Base-by-base conservation (phyloP, 192 early-diverging fungal species). In the Jimgerdemannia lactiflua region DNA sequence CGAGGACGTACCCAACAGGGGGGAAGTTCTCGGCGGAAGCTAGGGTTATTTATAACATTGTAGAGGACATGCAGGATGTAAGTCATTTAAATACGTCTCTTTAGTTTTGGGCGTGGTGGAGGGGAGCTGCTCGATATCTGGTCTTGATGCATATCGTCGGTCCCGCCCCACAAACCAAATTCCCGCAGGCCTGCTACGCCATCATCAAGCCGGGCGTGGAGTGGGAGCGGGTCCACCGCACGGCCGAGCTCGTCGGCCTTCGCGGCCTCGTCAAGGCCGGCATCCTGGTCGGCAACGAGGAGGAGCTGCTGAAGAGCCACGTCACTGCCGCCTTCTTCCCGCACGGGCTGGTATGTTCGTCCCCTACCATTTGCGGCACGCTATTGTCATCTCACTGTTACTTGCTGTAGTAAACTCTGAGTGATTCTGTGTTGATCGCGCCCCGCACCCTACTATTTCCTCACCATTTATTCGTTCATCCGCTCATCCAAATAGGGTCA, bases 271-370 rank as follows among this genome's bases (percentile, higher is more conserved):
- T 94, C 39, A 75, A 87, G 42, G 77, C 88, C 39, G 95, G 94
- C 20, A 89, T 98, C 54, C 83, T 97, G 59, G 78, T 85, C 41
- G 95, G 95, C 74, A 83, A 88, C 2, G 85, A 89, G 3, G 79
- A 83, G 7, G 84, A 86, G 10, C 86, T 96, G 9, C 42, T 92
- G 41, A 85, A 84, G 19, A 86, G 92, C 77, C 83, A 91, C 74
- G 87, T 96, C 42, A 87, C 91, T 29, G 93, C 91, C 4, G 84
- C 91, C 76, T 96, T 97, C 78, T 95, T 92, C 87, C 97, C 97
- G 7, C 97, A 98, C 69, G 97, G 97, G 18, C 80, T 95, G 18
- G 78, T 79, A 79, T 71, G 78, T 73, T 64, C 14, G 19, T 65
- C 64, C 19, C 64, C 14, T 18, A 19, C 19, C 64, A 18, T 65